Conservation (phyloP, 257 asterid genomes). For the Pogostemon cablin region DNA sequence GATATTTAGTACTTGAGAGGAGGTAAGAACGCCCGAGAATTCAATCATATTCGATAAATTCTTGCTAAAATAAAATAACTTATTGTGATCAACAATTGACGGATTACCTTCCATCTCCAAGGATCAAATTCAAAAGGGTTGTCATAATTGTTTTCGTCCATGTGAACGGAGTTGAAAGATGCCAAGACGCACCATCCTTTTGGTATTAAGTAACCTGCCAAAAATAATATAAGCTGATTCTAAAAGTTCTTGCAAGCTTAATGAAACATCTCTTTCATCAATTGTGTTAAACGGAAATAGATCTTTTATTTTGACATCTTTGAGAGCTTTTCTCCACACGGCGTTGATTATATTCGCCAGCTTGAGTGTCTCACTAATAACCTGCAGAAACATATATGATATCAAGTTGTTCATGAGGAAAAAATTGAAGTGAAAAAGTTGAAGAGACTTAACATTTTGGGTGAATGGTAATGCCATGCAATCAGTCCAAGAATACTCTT, state of each 20-base stretch:
- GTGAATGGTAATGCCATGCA: conserved; percentile 75
- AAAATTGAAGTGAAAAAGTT: not conserved
- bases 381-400: conserved; percentile 41
- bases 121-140: conserved; percentile 85
- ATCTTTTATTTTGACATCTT: conserved; percentile 93
- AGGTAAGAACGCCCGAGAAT: conserved; percentile 19
- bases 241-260: not conserved
- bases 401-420: not conserved
- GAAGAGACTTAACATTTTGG: conserved; percentile 59
- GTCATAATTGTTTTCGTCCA: conserved; percentile 74
- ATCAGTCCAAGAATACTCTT: conserved; percentile 82
- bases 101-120: conserved; percentile 88
- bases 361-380: conserved; percentile 85
- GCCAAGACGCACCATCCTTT: conserved; percentile 92
- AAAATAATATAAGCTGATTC: not conserved
- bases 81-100: not conserved
- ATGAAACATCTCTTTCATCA: not conserved
- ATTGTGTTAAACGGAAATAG: not conserved
- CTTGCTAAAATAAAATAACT: no score
- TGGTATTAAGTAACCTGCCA: conserved; percentile 82
- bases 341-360: conserved; percentile 89
- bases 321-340: conserved; percentile 95
- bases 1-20: conserved; percentile 10
- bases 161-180: conserved; percentile 85
- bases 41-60: not conserved